Evolutionary conservation across 2,329 filamentous ascomycete species (phyloP).

Genomic region (Cercospora canescens): DNA sequence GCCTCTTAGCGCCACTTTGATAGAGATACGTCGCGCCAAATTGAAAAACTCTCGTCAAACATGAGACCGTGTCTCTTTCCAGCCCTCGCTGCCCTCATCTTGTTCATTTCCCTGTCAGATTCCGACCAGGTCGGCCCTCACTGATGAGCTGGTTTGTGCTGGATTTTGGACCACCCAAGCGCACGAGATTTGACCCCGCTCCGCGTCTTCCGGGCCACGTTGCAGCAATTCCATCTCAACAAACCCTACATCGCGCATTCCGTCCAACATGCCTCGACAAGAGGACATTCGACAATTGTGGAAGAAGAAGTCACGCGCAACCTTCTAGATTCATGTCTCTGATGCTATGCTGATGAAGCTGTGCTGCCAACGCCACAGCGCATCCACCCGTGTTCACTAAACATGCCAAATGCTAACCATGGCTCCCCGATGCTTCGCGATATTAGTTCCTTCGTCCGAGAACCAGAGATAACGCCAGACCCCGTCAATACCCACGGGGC

Average conservation of each 20-base stretch:
- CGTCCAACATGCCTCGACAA: not conserved
- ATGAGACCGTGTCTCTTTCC: not conserved
- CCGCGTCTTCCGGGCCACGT: not conserved
- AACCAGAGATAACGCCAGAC: not conserved
- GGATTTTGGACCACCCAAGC: not conserved
- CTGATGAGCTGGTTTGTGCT: not conserved
- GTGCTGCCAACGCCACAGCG: not conserved
- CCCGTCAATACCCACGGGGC: not conserved
- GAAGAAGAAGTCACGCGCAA: not conserved
- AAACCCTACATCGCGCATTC: not conserved
- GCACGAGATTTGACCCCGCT: not conserved
- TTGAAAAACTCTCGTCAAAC: not conserved
- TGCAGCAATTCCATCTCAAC: not conserved
- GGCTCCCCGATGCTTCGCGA: not conserved
- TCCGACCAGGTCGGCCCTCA: not conserved
- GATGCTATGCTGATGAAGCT: not conserved
- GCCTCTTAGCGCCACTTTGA: not conserved
- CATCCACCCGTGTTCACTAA: not conserved
- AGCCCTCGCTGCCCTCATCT: not conserved
- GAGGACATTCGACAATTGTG: not conserved
- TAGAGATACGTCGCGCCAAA: not conserved
- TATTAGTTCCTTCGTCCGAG: not conserved
- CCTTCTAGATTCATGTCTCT: not conserved
- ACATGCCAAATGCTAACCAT: not conserved
- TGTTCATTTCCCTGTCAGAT: not conserved